These are phyloP conservation scores for Lachnellula suecica DNA, from an alignment of 2,329 filamentous ascomycete genomes.

Conservation along the genomic window DNA sequence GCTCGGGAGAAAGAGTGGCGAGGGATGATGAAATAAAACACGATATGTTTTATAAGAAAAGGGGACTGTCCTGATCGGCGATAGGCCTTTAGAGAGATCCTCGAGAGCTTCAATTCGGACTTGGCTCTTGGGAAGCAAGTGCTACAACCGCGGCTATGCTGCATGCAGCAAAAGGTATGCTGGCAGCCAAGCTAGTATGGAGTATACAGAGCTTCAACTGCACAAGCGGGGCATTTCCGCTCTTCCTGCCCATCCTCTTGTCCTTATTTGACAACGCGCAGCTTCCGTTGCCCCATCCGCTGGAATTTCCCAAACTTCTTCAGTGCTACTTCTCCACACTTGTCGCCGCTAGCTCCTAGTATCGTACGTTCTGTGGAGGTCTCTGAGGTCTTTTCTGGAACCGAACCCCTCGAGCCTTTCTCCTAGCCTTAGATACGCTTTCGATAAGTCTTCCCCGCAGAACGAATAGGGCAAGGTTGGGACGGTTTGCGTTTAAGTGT, in stretches of 20 bases:
- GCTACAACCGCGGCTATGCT: too few species aligned
- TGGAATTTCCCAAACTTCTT: background rate
- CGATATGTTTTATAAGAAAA: too few species aligned
- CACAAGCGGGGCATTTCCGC: background rate
- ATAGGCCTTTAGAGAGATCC: background rate
- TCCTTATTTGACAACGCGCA: background rate
- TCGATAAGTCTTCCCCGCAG: too few species aligned
- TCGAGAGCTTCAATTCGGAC: background rate
- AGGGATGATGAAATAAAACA: background rate
- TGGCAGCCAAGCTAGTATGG: background rate
- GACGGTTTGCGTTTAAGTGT: background rate
- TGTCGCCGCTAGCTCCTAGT: background rate
- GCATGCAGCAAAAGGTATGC: background rate
- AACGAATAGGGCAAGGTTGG: too few species aligned
- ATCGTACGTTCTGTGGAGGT: background rate
- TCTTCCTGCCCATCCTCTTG: background rate
- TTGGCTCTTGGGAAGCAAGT: too few species aligned
- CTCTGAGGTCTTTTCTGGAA: too few species aligned
- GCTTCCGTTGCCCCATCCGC: slow-evolving; percentile 1
- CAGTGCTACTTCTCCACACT: background rate
- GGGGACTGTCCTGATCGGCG: too few species aligned
- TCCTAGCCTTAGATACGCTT: too few species aligned
- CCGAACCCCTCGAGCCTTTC: too few species aligned
- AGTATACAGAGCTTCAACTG: background rate
- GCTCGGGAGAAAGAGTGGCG: background rate